Evolutionary conservation across 1,284 basidiomycete species (phyloP).

Genomic region (Apiotrichum mycotoxinovorans): DNA sequence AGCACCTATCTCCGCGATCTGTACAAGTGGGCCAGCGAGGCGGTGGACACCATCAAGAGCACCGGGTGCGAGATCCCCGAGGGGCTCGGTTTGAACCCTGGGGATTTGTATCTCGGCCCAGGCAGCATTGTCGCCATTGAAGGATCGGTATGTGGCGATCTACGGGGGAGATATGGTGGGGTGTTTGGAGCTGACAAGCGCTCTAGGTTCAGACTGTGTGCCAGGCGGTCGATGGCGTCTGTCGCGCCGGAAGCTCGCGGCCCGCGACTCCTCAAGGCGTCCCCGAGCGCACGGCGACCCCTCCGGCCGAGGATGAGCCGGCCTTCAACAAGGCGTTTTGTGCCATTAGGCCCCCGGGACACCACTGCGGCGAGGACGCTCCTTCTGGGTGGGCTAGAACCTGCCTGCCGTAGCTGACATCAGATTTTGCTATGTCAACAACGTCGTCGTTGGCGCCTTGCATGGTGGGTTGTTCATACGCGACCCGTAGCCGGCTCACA

Average conservation of each 20-base stretch:
- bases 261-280: neutral
- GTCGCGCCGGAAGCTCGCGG: conserved; percentile 46
- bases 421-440: conserved; percentile 87
- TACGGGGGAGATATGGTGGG: no score
- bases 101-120: conserved; percentile 65
- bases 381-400: conserved; percentile 67
- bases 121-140: conserved; percentile 55
- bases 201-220: conserved; percentile 61
- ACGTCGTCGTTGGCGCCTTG: conserved; percentile 82
- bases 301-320: conserved; percentile 12
- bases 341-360: conserved; percentile 79
- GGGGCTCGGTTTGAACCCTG: conserved; percentile 62
- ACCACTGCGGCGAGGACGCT: conserved; percentile 82
- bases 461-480: conserved; percentile 60
- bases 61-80: conserved; percentile 75
- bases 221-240: conserved; percentile 68
- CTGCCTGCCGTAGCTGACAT: neutral
- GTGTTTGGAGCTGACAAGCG: no score
- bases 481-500: neutral
- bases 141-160: conserved; percentile 36
- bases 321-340: conserved; percentile 65
- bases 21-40: conserved; percentile 60
- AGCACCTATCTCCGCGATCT: conserved; percentile 43
- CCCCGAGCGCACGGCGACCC: conserved; percentile 16
- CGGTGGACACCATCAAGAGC: conserved; percentile 61